Evolutionary conservation across 75 land plant species (phyloP).

Genomic region (Ceratopteris richardii): DNA sequence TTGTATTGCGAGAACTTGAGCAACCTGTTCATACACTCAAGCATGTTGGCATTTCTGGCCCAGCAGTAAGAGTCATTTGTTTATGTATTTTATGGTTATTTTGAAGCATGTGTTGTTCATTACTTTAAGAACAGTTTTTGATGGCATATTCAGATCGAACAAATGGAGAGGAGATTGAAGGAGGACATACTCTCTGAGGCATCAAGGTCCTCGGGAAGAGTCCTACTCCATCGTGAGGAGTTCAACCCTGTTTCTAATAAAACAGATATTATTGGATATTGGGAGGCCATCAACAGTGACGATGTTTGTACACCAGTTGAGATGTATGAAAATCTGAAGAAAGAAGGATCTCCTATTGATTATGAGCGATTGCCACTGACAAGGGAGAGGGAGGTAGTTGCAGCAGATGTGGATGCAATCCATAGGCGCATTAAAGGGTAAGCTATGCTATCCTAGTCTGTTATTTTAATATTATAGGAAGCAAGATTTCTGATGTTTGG

Average conservation of each 20-base stretch:
- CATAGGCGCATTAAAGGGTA: slow-evolving; percentile 68
- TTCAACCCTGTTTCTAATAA: slow-evolving; percentile 45
- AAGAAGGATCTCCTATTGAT: slow-evolving; percentile 64
- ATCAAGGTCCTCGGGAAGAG: slow-evolving; percentile 58
- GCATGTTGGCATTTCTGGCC: slow-evolving; percentile 89
- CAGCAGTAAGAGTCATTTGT: slow-evolving; percentile 49
- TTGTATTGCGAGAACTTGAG: slow-evolving; percentile 91
- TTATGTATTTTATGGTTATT: no score
- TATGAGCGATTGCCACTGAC: slow-evolving; percentile 81
- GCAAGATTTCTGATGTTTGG: no score
- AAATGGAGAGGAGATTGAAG: slow-evolving; percentile 90
- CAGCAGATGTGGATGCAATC: slow-evolving; percentile 85
- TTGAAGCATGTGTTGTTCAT: no score
- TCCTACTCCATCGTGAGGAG: slow-evolving; percentile 90
- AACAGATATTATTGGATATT: slow-evolving; percentile 72
- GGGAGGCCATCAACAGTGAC: slow-evolving; percentile 71
- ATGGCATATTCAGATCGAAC: slow-evolving; percentile 58
- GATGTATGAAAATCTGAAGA: slow-evolving; percentile 56
- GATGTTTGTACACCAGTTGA: slow-evolving; percentile 91
- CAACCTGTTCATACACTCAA: slow-evolving; percentile 94
- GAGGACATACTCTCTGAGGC: slow-evolving; percentile 85
- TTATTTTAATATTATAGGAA: no score
- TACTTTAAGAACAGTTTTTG: no score
- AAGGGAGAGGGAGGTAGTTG: slow-evolving; percentile 80
- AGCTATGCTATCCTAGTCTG: slow-evolving; percentile 6